Evolutionary conservation across 2,329 filamentous ascomycete genomes (phyloP).

Genomic region (Hypoxylon sp.): DNA sequence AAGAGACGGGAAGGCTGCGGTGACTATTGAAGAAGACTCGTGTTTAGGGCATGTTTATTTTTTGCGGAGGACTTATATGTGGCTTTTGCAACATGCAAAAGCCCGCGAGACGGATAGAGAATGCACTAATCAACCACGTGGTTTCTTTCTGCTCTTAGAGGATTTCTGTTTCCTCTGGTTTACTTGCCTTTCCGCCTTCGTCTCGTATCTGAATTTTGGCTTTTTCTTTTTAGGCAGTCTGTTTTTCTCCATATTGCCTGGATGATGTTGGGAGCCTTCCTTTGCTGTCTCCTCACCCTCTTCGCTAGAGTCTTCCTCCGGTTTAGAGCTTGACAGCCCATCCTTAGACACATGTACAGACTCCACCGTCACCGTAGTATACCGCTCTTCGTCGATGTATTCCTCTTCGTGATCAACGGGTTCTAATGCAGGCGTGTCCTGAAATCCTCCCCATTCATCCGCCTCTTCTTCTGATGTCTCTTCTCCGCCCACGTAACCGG

Average conservation of each 20-base stretch:
- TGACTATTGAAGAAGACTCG: constrained; percentile 36
- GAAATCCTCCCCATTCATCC: constrained; percentile 75
- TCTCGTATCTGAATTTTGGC: constrained; percentile 95
- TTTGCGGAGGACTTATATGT: constrained; percentile 41
- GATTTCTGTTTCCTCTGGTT: constrained; percentile 79
- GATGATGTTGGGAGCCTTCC: constrained; percentile 54
- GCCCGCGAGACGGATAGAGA: constrained; percentile 42
- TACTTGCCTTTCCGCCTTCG: constrained; percentile 85
- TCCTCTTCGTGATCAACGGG: constrained; percentile 88
- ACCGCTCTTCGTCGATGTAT: constrained; percentile 96
- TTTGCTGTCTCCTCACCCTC: constrained; percentile 56
- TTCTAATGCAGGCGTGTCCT: constrained; percentile 63
- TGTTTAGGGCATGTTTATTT: constrained; percentile 44
- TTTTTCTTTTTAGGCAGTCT: constrained; percentile 81
- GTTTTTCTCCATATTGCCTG: constrained; percentile 65
- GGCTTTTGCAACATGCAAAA: constrained; percentile 40
- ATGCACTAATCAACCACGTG: constrained; percentile 49
- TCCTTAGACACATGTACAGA: constrained; percentile 85
- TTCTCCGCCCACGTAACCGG: constrained; percentile 60
- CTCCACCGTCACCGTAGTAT: constrained; percentile 94
- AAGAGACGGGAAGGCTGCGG: constrained; percentile 36
- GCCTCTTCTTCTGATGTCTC: constrained; percentile 49
- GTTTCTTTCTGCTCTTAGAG: constrained; percentile 68
- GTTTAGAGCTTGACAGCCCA: constrained; percentile 72
- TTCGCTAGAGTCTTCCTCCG: constrained; percentile 59